Conservation (phyloP, 768 basidiomycete genomes). For the Russula vinacea region DNA sequence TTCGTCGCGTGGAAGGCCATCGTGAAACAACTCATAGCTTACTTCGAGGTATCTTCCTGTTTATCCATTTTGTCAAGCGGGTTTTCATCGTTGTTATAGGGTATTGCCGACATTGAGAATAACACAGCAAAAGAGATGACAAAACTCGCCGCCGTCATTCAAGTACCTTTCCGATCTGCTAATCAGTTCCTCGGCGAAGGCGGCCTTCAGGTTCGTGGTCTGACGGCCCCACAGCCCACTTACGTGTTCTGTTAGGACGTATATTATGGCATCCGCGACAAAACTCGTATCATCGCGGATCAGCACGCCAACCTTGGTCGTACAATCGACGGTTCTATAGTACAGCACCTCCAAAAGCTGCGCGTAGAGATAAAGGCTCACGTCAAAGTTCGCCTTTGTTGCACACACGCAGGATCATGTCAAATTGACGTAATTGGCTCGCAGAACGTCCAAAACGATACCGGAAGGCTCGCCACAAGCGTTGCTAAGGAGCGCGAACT, state of each 20-base stretch:
- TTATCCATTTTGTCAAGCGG: not conserved
- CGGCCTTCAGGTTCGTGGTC: slow-evolving; percentile 67
- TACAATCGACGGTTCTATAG: slow-evolving; percentile 95
- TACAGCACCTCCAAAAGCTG: slow-evolving; percentile 97
- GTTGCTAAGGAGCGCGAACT: slow-evolving; percentile 93
- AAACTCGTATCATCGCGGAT: slow-evolving; percentile 89
- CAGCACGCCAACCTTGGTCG: slow-evolving; percentile 95
- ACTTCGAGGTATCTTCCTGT: slow-evolving; percentile 58
- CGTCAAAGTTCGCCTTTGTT: slow-evolving; percentile 62
- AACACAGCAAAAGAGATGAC: slow-evolving; percentile 91
- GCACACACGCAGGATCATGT: not conserved
- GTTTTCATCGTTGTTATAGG: slow-evolving; percentile 32
- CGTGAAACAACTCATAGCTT: slow-evolving; percentile 91
- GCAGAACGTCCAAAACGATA: slow-evolving; percentile 94
- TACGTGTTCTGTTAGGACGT: slow-evolving; percentile 57
- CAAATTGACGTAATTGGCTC: not conserved
- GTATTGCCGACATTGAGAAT: slow-evolving; percentile 86
- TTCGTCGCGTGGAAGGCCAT: slow-evolving; percentile 95
- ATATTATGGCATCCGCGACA: slow-evolving; percentile 90
- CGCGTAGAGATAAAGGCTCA: slow-evolving; percentile 94
- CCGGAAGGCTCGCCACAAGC: slow-evolving; percentile 82
- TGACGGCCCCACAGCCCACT: not conserved
- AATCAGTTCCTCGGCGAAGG: slow-evolving; percentile 99
- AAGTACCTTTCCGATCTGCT: slow-evolving; percentile 92
- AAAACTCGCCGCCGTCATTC: slow-evolving; percentile 92